Conservation (phyloP, 2,329 filamentous ascomycete species). For the Penicillium occitanis region DNA sequence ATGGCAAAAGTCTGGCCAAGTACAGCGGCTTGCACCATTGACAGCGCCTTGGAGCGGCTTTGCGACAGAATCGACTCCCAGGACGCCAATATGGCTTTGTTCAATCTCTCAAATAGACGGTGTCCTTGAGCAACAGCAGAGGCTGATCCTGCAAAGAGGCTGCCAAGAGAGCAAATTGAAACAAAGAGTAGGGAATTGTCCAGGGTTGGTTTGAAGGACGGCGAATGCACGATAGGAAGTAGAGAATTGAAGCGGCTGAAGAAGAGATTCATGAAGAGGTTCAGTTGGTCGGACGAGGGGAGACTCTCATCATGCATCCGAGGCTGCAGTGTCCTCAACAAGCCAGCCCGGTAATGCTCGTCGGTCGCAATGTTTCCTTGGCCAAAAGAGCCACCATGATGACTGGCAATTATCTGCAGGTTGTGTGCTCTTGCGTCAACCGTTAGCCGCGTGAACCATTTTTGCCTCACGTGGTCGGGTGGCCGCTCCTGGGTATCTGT, state of each 20-base stretch:
- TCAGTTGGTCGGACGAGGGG: background rate
- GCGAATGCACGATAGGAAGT: background rate
- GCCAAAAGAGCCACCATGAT: background rate
- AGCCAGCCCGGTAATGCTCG: background rate
- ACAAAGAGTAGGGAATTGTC: background rate
- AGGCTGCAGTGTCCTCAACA: background rate
- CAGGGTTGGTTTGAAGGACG: background rate
- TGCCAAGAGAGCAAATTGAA: background rate
- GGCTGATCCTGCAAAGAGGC: background rate
- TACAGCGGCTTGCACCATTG: constrained; percentile 2
- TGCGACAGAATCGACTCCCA: constrained; percentile 3
- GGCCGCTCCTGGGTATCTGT: background rate
- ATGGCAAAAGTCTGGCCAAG: constrained; percentile 1
- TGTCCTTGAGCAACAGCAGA: background rate
- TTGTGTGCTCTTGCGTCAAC: background rate
- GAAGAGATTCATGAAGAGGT: background rate
- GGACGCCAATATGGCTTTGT: background rate
- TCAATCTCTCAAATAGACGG: background rate
- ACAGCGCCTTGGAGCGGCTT: background rate
- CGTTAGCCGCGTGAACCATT: background rate
- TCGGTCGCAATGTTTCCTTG: background rate
- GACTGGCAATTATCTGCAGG: background rate
- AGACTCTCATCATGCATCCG: background rate
- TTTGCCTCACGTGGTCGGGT: background rate
- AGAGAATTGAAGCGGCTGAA: background rate